Percentiles rank a stretch among this genome's conserved stretches.
phyloP scores from a whole-genome alignment of 176 grass and related monocot species.

The Cenchrus americanus region DNA sequence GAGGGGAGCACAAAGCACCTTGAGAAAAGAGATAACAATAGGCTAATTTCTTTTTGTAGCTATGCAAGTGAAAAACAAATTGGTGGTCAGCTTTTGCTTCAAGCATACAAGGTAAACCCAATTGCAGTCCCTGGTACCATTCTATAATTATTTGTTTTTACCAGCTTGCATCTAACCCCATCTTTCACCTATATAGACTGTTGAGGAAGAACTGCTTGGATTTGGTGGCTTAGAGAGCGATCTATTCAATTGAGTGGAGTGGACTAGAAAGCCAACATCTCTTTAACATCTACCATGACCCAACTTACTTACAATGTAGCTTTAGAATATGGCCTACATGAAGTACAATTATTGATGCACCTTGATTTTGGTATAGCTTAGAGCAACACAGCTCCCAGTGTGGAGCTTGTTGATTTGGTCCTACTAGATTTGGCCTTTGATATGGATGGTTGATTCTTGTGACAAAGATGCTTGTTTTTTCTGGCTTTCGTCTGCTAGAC shows the following conservation, averaged over 20 bases:
- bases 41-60: too few species aligned
- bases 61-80: too few species aligned
- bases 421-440: neutral
- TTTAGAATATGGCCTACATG: constrained; percentile 39
- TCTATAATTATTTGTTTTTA: too few species aligned
- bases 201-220: constrained; percentile 57
- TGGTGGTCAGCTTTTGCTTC: too few species aligned
- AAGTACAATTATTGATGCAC: constrained; percentile 20
- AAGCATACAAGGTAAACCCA: too few species aligned
- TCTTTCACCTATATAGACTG: constrained; percentile 31
- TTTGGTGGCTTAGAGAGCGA: constrained; percentile 18
- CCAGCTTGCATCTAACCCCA: constrained; percentile 16
- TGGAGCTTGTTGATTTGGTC: constrained; percentile 11
- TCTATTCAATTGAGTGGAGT: constrained; percentile 29
- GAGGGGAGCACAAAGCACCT: too few species aligned
- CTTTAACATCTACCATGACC: constrained; percentile 33
- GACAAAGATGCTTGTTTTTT: constrained; percentile 5
- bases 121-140: too few species aligned
- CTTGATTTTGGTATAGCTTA: constrained; percentile 48
- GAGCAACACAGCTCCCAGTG: constrained; percentile 1
- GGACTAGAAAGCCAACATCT: constrained; percentile 16
- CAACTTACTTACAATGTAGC: constrained; percentile 43
- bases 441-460: constrained; percentile 26
- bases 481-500: neutral
- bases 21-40: too few species aligned